A percentile compares a stretch with the other conserved stretches of the same genome.
Evolutionary conservation across 1,139 yeast genomes (phyloP).

Genomic region (Yamadazyma siamensis): DNA sequence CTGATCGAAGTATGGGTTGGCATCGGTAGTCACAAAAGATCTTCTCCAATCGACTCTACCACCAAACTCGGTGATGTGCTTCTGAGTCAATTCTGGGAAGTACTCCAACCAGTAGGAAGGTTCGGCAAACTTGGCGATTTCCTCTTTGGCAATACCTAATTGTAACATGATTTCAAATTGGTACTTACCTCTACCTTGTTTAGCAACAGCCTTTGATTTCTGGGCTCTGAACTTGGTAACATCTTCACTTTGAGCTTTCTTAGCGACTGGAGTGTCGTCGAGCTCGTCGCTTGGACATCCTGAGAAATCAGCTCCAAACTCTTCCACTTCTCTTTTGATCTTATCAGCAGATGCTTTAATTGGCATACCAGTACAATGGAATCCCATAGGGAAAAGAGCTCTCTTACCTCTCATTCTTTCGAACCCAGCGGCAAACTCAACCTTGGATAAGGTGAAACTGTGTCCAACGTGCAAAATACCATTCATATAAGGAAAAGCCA

Average conservation of each 20-base stretch:
- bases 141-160: conserved; percentile 79
- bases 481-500: conserved; percentile 99
- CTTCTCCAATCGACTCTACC: conserved; percentile 99
- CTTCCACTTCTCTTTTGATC: conserved; percentile 85
- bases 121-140: conserved; percentile 84
- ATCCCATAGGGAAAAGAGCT: conserved; percentile 93
- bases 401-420: conserved; percentile 93
- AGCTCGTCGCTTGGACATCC: conserved; percentile 59
- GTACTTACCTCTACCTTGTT: conserved; percentile 89
- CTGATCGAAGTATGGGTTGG: conserved; percentile 91
- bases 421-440: conserved; percentile 89
- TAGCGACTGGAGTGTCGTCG: conserved; percentile 29
- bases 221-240: conserved; percentile 88
- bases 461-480: conserved; percentile 99
- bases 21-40: conserved; percentile 91
- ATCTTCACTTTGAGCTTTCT: conserved; percentile 55
- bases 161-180: conserved; percentile 97
- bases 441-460: conserved; percentile 91
- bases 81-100: conserved; percentile 88
- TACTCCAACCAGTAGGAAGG: conserved; percentile 82
- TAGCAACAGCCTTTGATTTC: conserved; percentile 89
- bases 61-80: conserved; percentile 80
- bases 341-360: conserved; percentile 97
- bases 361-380: conserved; percentile 99
- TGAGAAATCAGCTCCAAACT: conserved; percentile 80